Conservation (phyloP, 345 rosid species). For the Mallotus nudiflorus region DNA sequence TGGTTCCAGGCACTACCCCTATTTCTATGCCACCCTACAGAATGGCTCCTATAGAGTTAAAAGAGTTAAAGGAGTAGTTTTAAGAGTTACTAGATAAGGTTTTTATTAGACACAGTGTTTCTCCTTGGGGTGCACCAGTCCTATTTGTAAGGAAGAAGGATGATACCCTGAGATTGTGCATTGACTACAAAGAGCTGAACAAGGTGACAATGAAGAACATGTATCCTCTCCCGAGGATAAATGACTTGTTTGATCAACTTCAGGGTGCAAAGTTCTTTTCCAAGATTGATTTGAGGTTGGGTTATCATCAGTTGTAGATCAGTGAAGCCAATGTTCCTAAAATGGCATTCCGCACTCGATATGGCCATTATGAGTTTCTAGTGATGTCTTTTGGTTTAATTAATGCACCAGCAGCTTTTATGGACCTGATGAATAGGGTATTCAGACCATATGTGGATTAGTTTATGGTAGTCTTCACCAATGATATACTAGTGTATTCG, state of each 20-base stretch:
- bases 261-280: background rate
- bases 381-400: too few species aligned
- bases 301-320: background rate
- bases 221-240: background rate
- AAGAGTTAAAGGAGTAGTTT: background rate
- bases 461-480: too few species aligned
- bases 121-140: background rate
- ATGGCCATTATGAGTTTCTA: too few species aligned
- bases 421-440: too few species aligned
- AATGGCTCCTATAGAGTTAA: background rate
- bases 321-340: too few species aligned
- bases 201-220: background rate
- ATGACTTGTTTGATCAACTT: background rate
- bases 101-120: too few species aligned
- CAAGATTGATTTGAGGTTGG: background rate
- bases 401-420: too few species aligned
- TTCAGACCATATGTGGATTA: too few species aligned
- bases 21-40: background rate
- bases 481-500: too few species aligned
- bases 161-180: background rate
- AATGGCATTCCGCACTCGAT: too few species aligned
- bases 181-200: background rate
- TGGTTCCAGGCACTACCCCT: background rate
- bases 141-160: background rate
- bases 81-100: background rate